phyloP scores from a whole-genome alignment of 2,329 filamentous ascomycete species.

The Fusarium sp. region DNA sequence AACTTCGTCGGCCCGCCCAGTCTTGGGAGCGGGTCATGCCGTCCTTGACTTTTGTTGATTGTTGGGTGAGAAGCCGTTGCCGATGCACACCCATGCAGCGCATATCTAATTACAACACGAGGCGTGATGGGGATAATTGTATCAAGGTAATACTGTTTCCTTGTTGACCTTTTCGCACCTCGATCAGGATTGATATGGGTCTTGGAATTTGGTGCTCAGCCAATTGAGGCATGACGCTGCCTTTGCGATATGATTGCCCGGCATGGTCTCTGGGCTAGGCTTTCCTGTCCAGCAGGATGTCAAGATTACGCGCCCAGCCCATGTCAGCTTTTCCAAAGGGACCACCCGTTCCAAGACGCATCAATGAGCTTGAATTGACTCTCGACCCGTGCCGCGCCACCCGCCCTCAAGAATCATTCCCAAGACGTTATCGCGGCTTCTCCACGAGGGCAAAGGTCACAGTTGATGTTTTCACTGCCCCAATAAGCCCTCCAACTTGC shows the following conservation, averaged over 20 bases:
- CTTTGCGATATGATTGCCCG: conserved; percentile 61
- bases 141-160: conserved; percentile 10
- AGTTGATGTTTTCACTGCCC: background rate
- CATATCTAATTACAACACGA: conserved; percentile 13
- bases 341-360: conserved; percentile 21
- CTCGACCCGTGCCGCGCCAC: conserved; percentile 53
- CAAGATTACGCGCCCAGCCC: conserved; percentile 63
- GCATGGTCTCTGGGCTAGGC: conserved; percentile 54
- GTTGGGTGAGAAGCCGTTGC: conserved; percentile 10
- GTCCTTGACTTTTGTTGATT: conserved; percentile 15
- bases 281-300: conserved; percentile 59
- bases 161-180: conserved; percentile 24
- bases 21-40: conserved; percentile 34
- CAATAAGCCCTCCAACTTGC: background rate
- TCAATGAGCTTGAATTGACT: conserved; percentile 35
- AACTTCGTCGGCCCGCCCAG: conserved; percentile 34
- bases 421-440: conserved; percentile 1
- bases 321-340: conserved; percentile 43
- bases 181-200: conserved; percentile 36
- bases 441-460: background rate
- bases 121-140: background rate
- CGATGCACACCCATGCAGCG: conserved; percentile 25
- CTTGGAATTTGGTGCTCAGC: conserved; percentile 35
- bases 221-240: conserved; percentile 55
- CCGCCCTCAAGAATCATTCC: conserved; percentile 19